A percentile compares a stretch with the other conserved stretches of the same genome.
Evolutionary conservation across 2,329 filamentous ascomycete species (phyloP).

Genomic region (Pseudocercospora vitis): DNA sequence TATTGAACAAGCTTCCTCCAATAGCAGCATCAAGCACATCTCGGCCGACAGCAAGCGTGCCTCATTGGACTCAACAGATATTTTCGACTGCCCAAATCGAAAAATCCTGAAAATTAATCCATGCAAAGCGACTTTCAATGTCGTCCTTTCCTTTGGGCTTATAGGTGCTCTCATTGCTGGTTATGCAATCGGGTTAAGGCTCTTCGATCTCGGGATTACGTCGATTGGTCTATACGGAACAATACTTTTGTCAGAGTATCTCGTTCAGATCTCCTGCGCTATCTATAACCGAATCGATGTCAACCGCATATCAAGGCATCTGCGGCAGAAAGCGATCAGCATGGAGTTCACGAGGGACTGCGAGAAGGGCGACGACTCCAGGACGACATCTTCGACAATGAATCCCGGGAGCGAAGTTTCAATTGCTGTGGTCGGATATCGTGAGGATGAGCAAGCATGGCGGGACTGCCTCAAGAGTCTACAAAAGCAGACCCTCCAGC

Average conservation of each 20-base stretch:
- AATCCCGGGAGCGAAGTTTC: conserved; percentile 6
- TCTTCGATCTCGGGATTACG: conserved; percentile 11
- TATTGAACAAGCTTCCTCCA: too few relatives aligned
- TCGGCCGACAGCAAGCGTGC: too few relatives aligned
- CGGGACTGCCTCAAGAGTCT: conserved; percentile 10
- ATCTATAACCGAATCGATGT: conserved; percentile 7
- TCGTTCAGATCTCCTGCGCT: conserved; percentile 4
- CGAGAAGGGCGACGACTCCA: conserved; percentile 4
- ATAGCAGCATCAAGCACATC: too few relatives aligned
- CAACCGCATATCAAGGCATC: conserved; percentile 3
- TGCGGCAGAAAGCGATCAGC: background rate
- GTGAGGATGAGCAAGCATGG: conserved; percentile 13
- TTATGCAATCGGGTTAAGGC: conserved; percentile 3
- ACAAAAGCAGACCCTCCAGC: background rate
- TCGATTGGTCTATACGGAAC: conserved; percentile 12
- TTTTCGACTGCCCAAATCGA: conserved; percentile 7
- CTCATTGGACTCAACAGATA: too few relatives aligned
- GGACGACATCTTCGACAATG: background rate
- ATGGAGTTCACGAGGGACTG: background rate
- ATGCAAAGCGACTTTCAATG: conserved; percentile 1
- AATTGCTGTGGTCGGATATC: conserved; percentile 13
- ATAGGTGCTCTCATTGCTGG: conserved; percentile 11
- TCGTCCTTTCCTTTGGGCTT: conserved; percentile 2
- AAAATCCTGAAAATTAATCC: background rate
- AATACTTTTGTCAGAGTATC: conserved; percentile 5